A percentile compares a stretch with the other conserved stretches of the same genome.
These are phyloP conservation scores for Pseudomicrostroma phylloplanum DNA, from an alignment of 1,284 basidiomycete species.

Conservation along the genomic window DNA sequence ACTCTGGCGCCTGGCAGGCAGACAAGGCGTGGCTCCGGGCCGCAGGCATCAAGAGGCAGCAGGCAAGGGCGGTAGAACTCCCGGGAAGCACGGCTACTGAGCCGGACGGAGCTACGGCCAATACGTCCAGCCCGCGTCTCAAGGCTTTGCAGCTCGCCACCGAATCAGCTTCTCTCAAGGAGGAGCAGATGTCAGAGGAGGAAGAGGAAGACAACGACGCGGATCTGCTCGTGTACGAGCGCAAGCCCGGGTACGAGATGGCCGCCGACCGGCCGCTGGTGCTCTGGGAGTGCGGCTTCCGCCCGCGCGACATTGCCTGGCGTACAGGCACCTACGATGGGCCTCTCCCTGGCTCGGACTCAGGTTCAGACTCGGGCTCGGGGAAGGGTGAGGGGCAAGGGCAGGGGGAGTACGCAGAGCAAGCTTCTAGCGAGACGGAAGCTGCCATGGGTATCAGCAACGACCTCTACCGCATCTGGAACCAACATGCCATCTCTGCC, in stretches of 20 bases:
- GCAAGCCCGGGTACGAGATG: slow-evolving; percentile 86
- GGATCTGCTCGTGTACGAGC: slow-evolving; percentile 22
- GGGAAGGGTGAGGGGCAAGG: no score
- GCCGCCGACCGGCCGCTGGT: slow-evolving; percentile 82
- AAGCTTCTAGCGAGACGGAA: no score
- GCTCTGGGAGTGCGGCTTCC: slow-evolving; percentile 84
- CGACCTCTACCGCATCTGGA: slow-evolving; percentile 34
- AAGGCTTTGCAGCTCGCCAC: neutral
- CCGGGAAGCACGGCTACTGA: slow-evolving; percentile 14
- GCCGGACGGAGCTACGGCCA: slow-evolving; percentile 7
- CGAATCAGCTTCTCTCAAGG: neutral
- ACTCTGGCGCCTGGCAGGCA: slow-evolving; percentile 28
- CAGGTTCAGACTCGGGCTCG: neutral
- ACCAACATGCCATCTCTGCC: slow-evolving; percentile 25
- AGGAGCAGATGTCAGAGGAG: neutral
- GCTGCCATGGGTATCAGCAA: neutral
- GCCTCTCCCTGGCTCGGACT: slow-evolving; percentile 8
- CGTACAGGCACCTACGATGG: slow-evolving; percentile 59
- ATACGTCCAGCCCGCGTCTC: neutral
- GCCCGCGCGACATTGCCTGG: slow-evolving; percentile 67
- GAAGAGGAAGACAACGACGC: slow-evolving; percentile 3
- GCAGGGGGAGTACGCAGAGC: no score
- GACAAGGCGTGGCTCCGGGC: slow-evolving; percentile 4
- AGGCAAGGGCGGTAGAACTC: slow-evolving; percentile 2
- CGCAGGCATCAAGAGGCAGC: slow-evolving; percentile 2